Evolutionary conservation across 345 rosid genomes (phyloP), one percentile per base, ranked within the genome.

Genomic region (Pistacia atlantica): DNA sequence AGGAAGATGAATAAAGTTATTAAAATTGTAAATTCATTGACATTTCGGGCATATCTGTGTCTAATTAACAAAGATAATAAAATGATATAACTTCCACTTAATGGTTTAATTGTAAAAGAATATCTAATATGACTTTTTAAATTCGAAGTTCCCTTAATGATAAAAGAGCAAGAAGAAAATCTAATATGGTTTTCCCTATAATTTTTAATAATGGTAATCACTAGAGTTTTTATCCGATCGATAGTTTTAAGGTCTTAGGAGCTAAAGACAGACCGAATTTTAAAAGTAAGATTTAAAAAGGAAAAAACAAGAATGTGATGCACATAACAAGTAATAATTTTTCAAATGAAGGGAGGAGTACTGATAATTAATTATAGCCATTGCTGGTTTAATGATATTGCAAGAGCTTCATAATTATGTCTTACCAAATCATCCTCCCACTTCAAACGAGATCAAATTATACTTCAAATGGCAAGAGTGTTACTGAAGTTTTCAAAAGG

Each of bases 401-500:
- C 25, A 18, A 59, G 37, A 35, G 35, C 37, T n/a, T 38, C 17
- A 65, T 65, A n/a, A 9, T 42, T 11, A 60, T 35, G 49, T 56
- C 38, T 57, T 57, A 18, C 70, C 25, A n/a, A 14, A 31, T 69
- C 56, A 60, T 8, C 56, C 58, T 69, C 48, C 55, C 58, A 11
- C 67, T 46, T 51, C 48, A 49, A 68, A 42, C 16, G 60, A 17
- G 38, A 73, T 1, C 54, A 61, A 57, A 55, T 62, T n/a, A 62
- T 33, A 37, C 55, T 67, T 63, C 42, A 64, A 78, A 57, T 4
- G 35, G 42, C 42, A 52, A 69, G 48, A 5, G 59, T 5, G 28
- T 20, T 57, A 49, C 67, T 38, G 31, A 79, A 69, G 62, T 79
- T 45, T 74, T 35, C 69, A 42, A 62, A 38, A 42, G 59, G 42